Evolutionary conservation across 495 filamentous ascomycete genomes (phyloP).

Genomic region (Oleoguttula mirabilis): DNA sequence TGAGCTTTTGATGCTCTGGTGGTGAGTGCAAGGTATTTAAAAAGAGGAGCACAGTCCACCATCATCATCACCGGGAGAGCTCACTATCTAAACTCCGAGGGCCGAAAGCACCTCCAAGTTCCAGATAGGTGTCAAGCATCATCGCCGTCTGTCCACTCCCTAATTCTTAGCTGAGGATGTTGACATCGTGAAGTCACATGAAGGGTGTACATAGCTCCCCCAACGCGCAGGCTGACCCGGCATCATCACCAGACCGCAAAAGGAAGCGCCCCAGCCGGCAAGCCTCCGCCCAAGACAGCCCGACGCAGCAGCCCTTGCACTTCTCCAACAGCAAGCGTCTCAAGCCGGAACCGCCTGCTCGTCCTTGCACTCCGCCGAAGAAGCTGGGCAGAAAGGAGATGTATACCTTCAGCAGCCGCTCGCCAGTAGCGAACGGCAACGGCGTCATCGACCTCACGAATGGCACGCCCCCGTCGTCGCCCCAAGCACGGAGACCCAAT

Average conservation of each 20-base stretch:
- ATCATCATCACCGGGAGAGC: no score
- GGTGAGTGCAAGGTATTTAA: no score
- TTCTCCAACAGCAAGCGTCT: slow-evolving; percentile 19
- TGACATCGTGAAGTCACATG: no score
- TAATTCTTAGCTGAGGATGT: no score
- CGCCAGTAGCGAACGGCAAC: slow-evolving; percentile 9
- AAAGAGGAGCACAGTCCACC: no score
- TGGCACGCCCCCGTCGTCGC: slow-evolving; percentile 12
- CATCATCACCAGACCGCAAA: slow-evolving; percentile 10
- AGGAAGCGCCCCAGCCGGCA: slow-evolving; percentile 11
- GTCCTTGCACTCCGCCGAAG: slow-evolving; percentile 7
- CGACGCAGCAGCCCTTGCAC: slow-evolving; percentile 15
- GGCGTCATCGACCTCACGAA: slow-evolving; percentile 21
- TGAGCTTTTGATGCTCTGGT: no score
- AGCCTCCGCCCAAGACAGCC: slow-evolving; percentile 2
- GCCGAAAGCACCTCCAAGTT: no score
- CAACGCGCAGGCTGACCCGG: neutral
- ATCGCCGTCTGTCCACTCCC: no score
- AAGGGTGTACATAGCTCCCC: no score
- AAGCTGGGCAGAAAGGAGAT: slow-evolving; percentile 17
- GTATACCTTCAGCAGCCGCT: slow-evolving; percentile 21
- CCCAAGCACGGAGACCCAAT: slow-evolving; percentile 11
- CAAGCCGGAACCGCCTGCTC: slow-evolving; percentile 9
- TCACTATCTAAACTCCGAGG: no score
- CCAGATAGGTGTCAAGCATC: no score